Conservation (phyloP, 148 eudicot genomes). For the Cornus kousa region DNA sequence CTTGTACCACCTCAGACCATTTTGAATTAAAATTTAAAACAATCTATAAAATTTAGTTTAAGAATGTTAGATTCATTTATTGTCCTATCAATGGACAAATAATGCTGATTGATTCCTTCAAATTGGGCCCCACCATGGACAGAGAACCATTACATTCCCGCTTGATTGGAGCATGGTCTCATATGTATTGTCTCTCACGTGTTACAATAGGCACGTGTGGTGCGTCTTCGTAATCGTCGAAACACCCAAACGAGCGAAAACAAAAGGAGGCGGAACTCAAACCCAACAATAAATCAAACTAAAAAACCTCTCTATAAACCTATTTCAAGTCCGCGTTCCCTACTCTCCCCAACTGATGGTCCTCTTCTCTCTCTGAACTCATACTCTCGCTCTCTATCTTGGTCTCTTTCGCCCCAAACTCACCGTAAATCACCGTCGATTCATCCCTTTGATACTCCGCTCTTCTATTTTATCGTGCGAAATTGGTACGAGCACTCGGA, state of each 20-base stretch:
- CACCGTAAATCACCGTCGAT: not conserved
- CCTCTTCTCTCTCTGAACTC: not conserved
- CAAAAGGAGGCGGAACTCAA: constrained; percentile 19
- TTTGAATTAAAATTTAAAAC: too few relatives aligned
- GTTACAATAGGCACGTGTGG: too few relatives aligned
- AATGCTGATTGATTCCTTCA: too few relatives aligned
- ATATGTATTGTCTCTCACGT: too few relatives aligned
- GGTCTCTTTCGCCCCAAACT: too few relatives aligned
- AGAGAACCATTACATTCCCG: too few relatives aligned
- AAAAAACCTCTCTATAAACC: constrained; percentile 5
- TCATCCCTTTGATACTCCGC: not conserved
- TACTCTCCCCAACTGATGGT: not conserved
- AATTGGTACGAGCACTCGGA: not conserved
- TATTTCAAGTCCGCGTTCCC: constrained; percentile 27
- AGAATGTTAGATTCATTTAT: too few relatives aligned
- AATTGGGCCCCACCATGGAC: too few relatives aligned
- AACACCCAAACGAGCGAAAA: not conserved
- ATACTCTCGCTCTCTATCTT: not conserved
- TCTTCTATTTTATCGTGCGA: not conserved
- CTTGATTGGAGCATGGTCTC: too few relatives aligned
- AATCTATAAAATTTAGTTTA: too few relatives aligned
- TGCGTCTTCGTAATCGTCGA: not conserved
- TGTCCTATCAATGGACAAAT: too few relatives aligned
- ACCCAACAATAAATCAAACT: constrained; percentile 8
- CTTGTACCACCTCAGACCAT: too few relatives aligned